Conservation (phyloP, 2,329 filamentous ascomycete genomes). For the Emericellopsis atlantica region DNA sequence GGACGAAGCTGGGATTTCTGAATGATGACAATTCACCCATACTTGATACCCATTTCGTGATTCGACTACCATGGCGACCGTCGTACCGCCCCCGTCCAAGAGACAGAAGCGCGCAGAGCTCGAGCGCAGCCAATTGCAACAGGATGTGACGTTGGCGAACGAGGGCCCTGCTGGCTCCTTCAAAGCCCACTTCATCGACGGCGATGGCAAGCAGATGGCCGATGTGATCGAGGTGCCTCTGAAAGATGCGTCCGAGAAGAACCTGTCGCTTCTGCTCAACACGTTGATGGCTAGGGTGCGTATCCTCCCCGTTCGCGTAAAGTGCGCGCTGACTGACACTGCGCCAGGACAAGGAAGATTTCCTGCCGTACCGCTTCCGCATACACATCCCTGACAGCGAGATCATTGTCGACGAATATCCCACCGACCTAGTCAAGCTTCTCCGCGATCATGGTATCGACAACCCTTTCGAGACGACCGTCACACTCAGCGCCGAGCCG, state of each 20-base stretch:
- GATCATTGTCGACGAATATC: slow-evolving; percentile 42
- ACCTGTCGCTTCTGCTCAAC: slow-evolving; percentile 78
- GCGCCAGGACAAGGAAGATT: slow-evolving; percentile 39
- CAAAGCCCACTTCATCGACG: slow-evolving; percentile 79
- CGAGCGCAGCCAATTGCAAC: slow-evolving; percentile 60
- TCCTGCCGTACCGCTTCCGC: slow-evolving; percentile 48
- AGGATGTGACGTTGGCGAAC: slow-evolving; percentile 58
- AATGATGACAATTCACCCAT: background rate
- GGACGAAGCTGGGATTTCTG: slow-evolving; percentile 2
- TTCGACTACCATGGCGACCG: slow-evolving; percentile 53
- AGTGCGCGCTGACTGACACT: background rate
- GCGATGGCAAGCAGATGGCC: slow-evolving; percentile 59
- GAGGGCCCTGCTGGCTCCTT: slow-evolving; percentile 62
- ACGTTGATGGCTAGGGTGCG: slow-evolving; percentile 65
- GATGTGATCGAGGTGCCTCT: slow-evolving; percentile 64
- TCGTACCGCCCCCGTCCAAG: slow-evolving; percentile 77
- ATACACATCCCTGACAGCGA: slow-evolving; percentile 43
- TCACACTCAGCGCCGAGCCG: slow-evolving; percentile 52
- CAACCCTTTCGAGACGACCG: slow-evolving; percentile 42
- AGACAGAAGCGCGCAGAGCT: slow-evolving; percentile 67
- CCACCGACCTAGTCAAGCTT: slow-evolving; percentile 38
- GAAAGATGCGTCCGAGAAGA: slow-evolving; percentile 76
- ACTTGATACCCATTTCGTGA: background rate
- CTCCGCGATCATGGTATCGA: slow-evolving; percentile 43
- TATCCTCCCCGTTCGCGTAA: slow-evolving; percentile 1